These are phyloP conservation scores for Albizia julibrissin DNA, from an alignment of 306 rosid species.

Conservation along the genomic window DNA sequence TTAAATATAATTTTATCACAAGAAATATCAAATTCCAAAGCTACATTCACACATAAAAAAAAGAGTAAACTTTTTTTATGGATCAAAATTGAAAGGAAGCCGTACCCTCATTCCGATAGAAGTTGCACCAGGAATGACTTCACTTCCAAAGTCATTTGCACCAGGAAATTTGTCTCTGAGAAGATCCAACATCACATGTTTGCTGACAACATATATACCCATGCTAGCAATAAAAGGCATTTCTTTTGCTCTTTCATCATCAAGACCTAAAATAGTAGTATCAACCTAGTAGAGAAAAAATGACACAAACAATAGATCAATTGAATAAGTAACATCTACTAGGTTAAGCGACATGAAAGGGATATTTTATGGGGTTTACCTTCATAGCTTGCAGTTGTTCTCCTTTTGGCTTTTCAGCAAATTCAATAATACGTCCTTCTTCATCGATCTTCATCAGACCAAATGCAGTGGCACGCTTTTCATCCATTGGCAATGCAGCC, in stretches of 20 bases:
- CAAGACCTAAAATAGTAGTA: constrained; percentile 96
- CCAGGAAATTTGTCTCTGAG: constrained; percentile 83
- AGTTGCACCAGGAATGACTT: constrained; percentile 99
- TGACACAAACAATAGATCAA: neutral
- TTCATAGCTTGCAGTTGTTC: constrained; percentile 95
- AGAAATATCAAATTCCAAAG: too few species aligned
- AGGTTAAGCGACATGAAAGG: neutral
- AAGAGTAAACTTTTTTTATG: neutral
- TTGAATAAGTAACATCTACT: neutral
- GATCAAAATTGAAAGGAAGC: constrained; percentile 6
- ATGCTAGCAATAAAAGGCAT: constrained; percentile 97
- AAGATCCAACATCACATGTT: constrained; percentile 80
- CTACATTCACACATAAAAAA: neutral
- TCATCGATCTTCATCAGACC: constrained; percentile 98
- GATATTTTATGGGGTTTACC: constrained; percentile 39
- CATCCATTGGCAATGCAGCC: constrained; percentile 98
- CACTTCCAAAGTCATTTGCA: constrained; percentile 98
- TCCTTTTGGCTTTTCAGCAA: constrained; percentile 94
- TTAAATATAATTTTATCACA: too few species aligned
- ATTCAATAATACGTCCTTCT: constrained; percentile 92
- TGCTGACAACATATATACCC: constrained; percentile 99
- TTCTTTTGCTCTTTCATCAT: constrained; percentile 89
- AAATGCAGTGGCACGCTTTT: constrained; percentile 93
- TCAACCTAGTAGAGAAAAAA: constrained; percentile 67
- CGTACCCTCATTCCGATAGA: constrained; percentile 91